phyloP scores from a whole-genome alignment of 2,329 filamentous ascomycete species.

The Neoscytalidium dimidiatum region DNA sequence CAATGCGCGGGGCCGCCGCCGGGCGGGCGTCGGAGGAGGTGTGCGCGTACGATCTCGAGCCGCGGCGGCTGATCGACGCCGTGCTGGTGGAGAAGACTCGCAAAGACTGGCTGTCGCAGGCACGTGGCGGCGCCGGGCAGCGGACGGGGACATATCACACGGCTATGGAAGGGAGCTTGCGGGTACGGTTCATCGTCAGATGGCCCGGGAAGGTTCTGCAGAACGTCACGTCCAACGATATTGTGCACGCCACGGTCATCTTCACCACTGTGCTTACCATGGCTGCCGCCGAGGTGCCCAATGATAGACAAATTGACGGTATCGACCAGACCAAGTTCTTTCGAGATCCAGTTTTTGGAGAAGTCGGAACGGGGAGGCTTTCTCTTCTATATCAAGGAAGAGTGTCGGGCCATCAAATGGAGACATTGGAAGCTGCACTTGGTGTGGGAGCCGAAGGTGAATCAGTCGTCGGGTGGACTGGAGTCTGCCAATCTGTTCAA shows the following conservation, averaged over 20 bases:
- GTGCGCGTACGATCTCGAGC: constrained; percentile 36
- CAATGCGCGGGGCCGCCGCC: constrained; percentile 34
- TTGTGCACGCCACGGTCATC: neutral
- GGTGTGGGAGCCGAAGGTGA: constrained; percentile 20
- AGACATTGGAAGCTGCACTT: constrained; percentile 21
- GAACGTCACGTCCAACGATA: neutral
- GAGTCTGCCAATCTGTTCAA: constrained; percentile 21
- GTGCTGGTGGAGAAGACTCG: constrained; percentile 36
- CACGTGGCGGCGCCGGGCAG: neutral
- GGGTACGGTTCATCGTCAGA: neutral
- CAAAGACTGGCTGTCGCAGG: constrained; percentile 25
- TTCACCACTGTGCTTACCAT: constrained; percentile 13
- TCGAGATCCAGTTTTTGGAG: neutral
- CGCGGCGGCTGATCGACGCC: constrained; percentile 34
- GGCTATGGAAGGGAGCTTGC: neutral
- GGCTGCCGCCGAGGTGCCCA: neutral
- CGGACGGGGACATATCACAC: neutral
- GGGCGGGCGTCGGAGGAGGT: constrained; percentile 33
- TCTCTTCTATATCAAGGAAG: constrained; percentile 20
- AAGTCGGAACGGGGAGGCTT: constrained; percentile 16
- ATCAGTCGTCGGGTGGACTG: constrained; percentile 16
- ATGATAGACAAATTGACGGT: constrained; percentile 13
- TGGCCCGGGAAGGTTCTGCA: neutral
- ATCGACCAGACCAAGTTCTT: constrained; percentile 15
- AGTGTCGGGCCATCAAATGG: constrained; percentile 18